Evolutionary conservation across 192 early-diverging fungal genomes (phyloP), one percentile per base, ranked within the genome.

Genomic region (Spizellomyces sp.): DNA sequence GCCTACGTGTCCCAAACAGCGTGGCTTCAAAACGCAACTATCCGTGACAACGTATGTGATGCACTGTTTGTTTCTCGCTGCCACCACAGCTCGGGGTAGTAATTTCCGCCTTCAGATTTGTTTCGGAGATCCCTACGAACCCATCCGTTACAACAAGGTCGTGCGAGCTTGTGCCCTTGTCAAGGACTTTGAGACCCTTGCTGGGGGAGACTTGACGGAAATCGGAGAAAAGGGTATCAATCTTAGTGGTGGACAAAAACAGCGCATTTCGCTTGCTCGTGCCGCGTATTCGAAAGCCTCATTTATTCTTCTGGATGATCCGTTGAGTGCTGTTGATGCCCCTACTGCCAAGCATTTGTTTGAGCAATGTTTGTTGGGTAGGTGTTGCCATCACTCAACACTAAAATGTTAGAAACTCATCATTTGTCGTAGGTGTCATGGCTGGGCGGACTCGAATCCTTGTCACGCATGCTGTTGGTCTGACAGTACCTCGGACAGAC

Each of bases 261-360:
- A 93, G 52, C 82, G 95, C 0, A 81, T 97, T 62, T 89, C 89
- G 45, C 66, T 97, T 17, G 95, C 95, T 0, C 84, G 96, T 8
- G 82, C 90, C 0, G 80, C 92, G 0, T 95, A 98, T 79, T 81
- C 76, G 8, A 79, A 89, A 62, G 80, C 89, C 8, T 92, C 94
- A 44, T 89, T 95, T 61, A 84, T 91, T 8, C 76, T 96, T 0
- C 66, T 96, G 4, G 94, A 96, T 66, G 95, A 96, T 62, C 93
- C 93, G 10, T 78, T 98, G 54, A 88, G 87, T 63, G 95, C 93
- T 12, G 93, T 97, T 19, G 50, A 80, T 54, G 76, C 81, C 4
- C 84, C 84, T 62, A 86, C 88, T 64, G 86, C 86, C 64, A 62
- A 64, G 46, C 85, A 91, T 70, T 83, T 94, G 15, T 90, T 96